A percentile compares a stretch with the other conserved stretches of the same genome.
phyloP scores from a whole-genome alignment of 2,329 filamentous ascomycete genomes.

The Akanthomyces dipterigenus region DNA sequence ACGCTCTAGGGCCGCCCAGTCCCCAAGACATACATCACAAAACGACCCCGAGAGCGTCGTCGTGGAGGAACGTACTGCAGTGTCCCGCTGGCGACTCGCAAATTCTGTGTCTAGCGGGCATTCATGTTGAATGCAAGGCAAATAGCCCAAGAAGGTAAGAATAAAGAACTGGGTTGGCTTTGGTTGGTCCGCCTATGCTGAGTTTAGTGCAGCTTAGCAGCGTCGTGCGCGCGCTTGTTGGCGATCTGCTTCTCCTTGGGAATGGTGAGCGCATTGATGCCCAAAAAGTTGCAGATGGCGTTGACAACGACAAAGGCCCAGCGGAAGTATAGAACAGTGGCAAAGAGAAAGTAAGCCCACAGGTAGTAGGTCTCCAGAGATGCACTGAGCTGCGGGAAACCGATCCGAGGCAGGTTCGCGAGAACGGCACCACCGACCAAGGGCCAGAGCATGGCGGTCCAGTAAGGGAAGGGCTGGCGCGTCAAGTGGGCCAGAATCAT shows the following conservation, averaged over 20 bases:
- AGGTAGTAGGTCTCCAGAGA: slow-evolving; percentile 72
- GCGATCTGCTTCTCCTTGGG: slow-evolving; percentile 53
- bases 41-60: background rate
- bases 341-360: slow-evolving; percentile 75
- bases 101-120: background rate
- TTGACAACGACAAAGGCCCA: slow-evolving; percentile 91
- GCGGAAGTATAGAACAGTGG: slow-evolving; percentile 77
- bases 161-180: background rate
- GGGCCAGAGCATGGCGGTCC: slow-evolving; percentile 85
- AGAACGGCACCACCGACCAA: slow-evolving; percentile 79
- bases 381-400: slow-evolving; percentile 59
- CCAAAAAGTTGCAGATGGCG: slow-evolving; percentile 84
- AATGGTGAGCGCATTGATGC: slow-evolving; percentile 93
- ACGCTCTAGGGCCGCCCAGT: slow-evolving; percentile 2
- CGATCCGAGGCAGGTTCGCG: slow-evolving; percentile 73
- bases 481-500: slow-evolving; percentile 96
- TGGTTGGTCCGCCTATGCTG: background rate
- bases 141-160: background rate
- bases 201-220: slow-evolving; percentile 29
- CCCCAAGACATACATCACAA: background rate
- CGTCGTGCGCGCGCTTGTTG: slow-evolving; percentile 39
- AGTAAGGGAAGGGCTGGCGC: slow-evolving; percentile 89
- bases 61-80: background rate
- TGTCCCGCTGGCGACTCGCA: background rate
- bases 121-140: slow-evolving; percentile 5